Percentiles rank a stretch among this genome's conserved stretches.
Conservation (phyloP, 805 yeast genomes). For the Starmerella khaoyaiensis region DNA sequence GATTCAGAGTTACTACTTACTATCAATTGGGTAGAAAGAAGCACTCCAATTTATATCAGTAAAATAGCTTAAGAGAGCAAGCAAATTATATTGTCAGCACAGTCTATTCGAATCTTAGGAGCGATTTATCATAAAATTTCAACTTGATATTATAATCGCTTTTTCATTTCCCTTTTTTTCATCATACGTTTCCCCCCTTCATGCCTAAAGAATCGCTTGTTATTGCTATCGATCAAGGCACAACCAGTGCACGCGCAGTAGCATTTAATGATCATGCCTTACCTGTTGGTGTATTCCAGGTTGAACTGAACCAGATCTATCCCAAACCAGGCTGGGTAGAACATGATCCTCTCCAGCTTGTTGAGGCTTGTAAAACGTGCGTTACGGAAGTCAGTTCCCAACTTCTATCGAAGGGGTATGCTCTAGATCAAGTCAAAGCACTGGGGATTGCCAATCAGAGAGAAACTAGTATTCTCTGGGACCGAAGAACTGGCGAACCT, state of each 20-base stretch:
- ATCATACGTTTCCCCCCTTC: background rate
- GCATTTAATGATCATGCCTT: conserved; percentile 59
- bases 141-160: no score
- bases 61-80: no score
- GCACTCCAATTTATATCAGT: no score
- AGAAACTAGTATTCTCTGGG: conserved; percentile 83
- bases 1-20: no score
- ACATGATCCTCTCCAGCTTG: conserved; percentile 73
- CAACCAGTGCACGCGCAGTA: conserved; percentile 83
- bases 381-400: conserved; percentile 31
- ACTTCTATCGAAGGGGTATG: conserved; percentile 25
- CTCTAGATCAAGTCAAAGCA: conserved; percentile 41
- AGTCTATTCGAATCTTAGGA: no score
- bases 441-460: conserved; percentile 93
- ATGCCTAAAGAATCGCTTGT: conserved; percentile 17
- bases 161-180: no score
- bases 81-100: no score
- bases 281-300: conserved; percentile 79
- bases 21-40: no score
- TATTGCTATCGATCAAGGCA: conserved; percentile 67
- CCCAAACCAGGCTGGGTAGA: conserved; percentile 63
- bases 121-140: no score
- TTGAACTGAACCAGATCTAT: conserved; percentile 51
- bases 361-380: conserved; percentile 71
- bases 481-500: conserved; percentile 67